Evolutionary conservation across 2,329 filamentous ascomycete species (phyloP), one percentile per base, ranked within the genome.

Genomic region (Paracoccidioides lutzii): DNA sequence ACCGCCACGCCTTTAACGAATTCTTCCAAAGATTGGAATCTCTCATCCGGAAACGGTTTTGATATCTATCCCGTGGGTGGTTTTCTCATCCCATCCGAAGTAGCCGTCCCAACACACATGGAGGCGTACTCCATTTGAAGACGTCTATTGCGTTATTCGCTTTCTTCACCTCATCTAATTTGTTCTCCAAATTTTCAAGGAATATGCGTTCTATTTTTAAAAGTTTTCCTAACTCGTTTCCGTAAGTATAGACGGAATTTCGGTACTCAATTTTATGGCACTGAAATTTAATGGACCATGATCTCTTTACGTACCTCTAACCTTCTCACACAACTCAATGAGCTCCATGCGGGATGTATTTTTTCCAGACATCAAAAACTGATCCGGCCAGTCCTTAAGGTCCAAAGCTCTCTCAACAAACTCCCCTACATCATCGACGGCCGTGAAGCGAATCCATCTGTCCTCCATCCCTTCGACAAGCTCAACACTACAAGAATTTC

Each of bases 381-480:
- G 41, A n/a, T 40, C 33, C 32, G 42, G 52, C 52, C 52, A 53
- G 15, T 38, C 9, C 41, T 53, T 32, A 5, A 53, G 32, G 22
- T 53, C 52, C 52, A 53, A 44, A 41, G 52, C 52, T 15, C 28
- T 45, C 3, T 41, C 52, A 28, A 53, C 43, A 28, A 40, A 45
- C n/a, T 40, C 45, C 40, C 32, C 52, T 10, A 53, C 41, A 53
- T 53, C 52, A 9, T 41, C 52, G 45, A 53, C 35, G 3, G 32
- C 52, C 4, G 52, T 44, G n/a, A 45, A 53, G n/a, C 42, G 52
- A 7, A 53, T 44, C n/a, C 12, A n/a, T 15, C 30, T 46, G 12
- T 46, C 42, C 7, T 46, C 52, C 52, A 53, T 53, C 41, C 41
- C 52, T 22, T 46, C 43, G 8, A 53, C 52, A 37, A 53, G 22